Base-by-base conservation (phyloP, 768 basidiomycete genomes). In the Coprinellus micaceus region DNA sequence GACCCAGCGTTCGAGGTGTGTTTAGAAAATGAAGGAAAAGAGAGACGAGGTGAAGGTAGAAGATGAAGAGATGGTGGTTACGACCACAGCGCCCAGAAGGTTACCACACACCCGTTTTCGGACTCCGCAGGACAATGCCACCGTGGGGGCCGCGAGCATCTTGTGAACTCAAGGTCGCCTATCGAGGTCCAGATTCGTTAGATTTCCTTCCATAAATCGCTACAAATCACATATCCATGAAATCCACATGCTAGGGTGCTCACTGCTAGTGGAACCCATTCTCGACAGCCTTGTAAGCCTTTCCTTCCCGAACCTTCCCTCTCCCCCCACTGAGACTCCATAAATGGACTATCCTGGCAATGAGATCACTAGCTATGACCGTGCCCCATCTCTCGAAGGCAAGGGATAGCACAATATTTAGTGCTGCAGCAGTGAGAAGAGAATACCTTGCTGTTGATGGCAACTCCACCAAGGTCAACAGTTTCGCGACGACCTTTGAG, bases 241-340 rank as follows among this genome's bases (percentile, higher is more conserved):
- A 21, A 33, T 33, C 6, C 33, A 33, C 13, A 33, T 33, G 13
- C 33, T 6, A 33, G 13, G 13, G 15, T 37, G 6, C 44, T 2
- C 41, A 44, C 19, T 36, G 15, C 63, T 61, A 73, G 58, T 72
- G 70, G 84, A 87, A 83, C 30, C 83, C 85, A 21, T 85, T 83
- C 63, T 93, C 91, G 2, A 98, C 84, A 9, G 81, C 77, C 72
- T 94, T 95, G 79, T 98, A 98, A 49, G 80, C 71, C 67, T 93
- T 93, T 4, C 86, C 88, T 13, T 83, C 83, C 45, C 76, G 74
- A 47, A 74, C 75, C 56, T 87, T 75, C 58, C 81, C 71, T 54
- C 76, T 77, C 47, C 72, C 75, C 24, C 44, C 43, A 19, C 44
- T 45, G 50, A 69, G 69, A 39, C 71, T 72, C 60, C 74, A 74